phyloP scores from a whole-genome alignment of 305 asterid species.

The Salvia sclarea region DNA sequence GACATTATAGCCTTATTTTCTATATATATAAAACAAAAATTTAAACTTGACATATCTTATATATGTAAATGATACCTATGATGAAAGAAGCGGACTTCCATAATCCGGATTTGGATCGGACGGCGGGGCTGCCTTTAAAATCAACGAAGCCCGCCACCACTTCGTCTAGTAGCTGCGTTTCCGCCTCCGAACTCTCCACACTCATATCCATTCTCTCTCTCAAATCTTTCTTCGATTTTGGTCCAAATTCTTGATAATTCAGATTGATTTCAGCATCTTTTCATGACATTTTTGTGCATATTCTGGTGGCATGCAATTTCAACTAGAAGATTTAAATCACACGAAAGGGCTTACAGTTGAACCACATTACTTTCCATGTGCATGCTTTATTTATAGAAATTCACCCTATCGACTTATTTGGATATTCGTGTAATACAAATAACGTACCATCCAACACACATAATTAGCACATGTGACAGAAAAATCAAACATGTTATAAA shows the following conservation, averaged over 20 bases:
- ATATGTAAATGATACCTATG: no score
- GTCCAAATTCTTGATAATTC: background rate
- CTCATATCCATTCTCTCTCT: constrained; percentile 16
- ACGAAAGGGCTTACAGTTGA: background rate
- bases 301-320: no score
- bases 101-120: constrained; percentile 33
- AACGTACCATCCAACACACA: background rate
- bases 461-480: background rate
- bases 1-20: no score
- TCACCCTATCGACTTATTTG: background rate
- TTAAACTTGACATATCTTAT: no score
- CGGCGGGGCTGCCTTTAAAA: constrained; percentile 29
- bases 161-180: constrained; percentile 17
- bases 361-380: background rate
- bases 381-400: constrained; percentile 18
- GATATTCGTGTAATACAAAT: background rate
- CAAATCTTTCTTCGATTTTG: background rate
- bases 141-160: constrained; percentile 11
- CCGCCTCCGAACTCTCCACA: background rate
- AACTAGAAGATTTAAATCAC: no score
- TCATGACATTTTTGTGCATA: no score
- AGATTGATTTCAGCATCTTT: background rate
- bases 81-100: constrained; percentile 38
- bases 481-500: background rate
- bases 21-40: no score